Evolutionary conservation across 805 yeast genomes (phyloP).

Genomic region (Kregervanrija fluxuum): DNA sequence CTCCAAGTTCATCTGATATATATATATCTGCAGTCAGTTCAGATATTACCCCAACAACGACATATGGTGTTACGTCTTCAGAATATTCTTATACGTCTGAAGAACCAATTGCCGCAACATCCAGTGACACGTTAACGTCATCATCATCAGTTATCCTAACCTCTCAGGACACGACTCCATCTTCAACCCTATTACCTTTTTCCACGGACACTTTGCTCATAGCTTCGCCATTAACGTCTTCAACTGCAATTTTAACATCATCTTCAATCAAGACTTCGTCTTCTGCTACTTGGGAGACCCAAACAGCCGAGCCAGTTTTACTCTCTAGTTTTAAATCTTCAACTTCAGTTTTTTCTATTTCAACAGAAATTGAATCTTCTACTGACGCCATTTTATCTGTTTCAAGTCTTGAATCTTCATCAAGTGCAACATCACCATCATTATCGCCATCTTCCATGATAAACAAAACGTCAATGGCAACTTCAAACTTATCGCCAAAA

Average conservation of each 20-base stretch:
- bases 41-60: not conserved
- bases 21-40: not conserved
- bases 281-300: not conserved
- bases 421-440: too few relatives aligned
- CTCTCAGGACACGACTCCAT: not conserved
- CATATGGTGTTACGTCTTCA: too few relatives aligned
- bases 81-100: too few relatives aligned
- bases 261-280: not conserved
- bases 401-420: too few relatives aligned
- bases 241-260: not conserved
- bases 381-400: not conserved
- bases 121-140: not conserved
- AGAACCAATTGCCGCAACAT: not conserved
- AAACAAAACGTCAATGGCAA: not conserved
- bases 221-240: too few relatives aligned
- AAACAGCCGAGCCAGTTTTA: not conserved
- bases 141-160: not conserved
- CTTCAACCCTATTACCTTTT: not conserved
- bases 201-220: too few relatives aligned
- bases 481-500: not conserved
- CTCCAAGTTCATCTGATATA: not conserved
- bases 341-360: not conserved
- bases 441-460: too few relatives aligned
- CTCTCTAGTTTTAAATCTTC: not conserved
- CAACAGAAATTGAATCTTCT: not conserved